phyloP scores from a whole-genome alignment of 2,329 filamentous ascomycete species.

The Aspergillus neotritici region DNA sequence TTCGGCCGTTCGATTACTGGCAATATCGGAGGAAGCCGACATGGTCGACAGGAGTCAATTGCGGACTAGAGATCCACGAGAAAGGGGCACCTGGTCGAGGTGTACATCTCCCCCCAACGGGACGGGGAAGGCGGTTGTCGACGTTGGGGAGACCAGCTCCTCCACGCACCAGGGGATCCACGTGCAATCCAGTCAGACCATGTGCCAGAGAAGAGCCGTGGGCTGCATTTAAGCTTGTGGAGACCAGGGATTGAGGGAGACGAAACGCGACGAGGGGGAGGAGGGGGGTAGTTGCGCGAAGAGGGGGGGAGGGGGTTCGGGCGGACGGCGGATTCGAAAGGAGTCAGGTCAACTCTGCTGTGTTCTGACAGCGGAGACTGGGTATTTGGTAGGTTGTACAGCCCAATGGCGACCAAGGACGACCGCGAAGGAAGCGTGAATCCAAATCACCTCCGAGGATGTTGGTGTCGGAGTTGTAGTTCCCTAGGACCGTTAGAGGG shows the following conservation, averaged over 20 bases:
- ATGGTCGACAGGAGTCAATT: conserved; percentile 24
- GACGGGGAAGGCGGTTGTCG: conserved; percentile 15
- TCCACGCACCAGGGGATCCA: conserved; percentile 27
- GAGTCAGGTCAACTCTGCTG: not conserved
- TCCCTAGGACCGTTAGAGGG: too few species aligned
- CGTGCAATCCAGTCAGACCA: conserved; percentile 9
- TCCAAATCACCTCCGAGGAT: too few species aligned
- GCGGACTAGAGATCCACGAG: conserved; percentile 15
- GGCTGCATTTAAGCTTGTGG: conserved; percentile 10
- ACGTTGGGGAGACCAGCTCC: conserved; percentile 39
- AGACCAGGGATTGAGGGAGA: too few species aligned
- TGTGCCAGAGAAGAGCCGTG: conserved; percentile 3
- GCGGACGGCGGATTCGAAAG: not conserved
- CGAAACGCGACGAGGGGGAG: not conserved
- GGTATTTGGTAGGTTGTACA: too few species aligned
- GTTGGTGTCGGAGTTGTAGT: too few species aligned
- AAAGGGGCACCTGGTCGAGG: conserved; percentile 18
- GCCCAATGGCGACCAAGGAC: too few species aligned
- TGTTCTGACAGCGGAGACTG: too few species aligned
- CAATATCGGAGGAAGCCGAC: conserved; percentile 25
- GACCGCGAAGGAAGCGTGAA: too few species aligned
- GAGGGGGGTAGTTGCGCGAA: not conserved
- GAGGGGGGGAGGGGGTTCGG: not conserved
- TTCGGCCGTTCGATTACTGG: conserved; percentile 22
- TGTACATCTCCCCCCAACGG: conserved; percentile 26